Conservation (phyloP, 2,329 filamentous ascomycete genomes). For the Didymella glomerata region DNA sequence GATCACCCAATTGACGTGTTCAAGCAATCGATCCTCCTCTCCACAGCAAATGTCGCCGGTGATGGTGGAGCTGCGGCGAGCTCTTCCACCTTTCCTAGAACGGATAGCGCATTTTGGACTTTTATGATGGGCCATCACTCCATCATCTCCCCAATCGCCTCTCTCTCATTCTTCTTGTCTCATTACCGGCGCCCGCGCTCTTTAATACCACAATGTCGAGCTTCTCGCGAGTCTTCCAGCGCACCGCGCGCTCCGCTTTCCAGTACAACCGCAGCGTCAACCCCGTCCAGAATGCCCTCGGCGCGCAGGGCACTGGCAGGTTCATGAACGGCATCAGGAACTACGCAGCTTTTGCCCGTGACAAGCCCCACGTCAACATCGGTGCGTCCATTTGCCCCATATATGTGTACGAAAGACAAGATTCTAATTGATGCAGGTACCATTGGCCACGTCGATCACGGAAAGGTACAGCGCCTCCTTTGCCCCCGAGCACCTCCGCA, state of each 20-base stretch:
- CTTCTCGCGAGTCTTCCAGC: conserved; percentile 82
- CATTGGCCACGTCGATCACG: conserved; percentile 99
- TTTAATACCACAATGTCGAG: conserved; percentile 72
- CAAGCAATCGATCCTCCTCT: conserved; percentile 6
- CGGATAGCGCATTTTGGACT: conserved; percentile 5
- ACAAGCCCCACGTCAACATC: conserved; percentile 98
- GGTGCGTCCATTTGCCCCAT: conserved; percentile 62
- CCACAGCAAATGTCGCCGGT: conserved; percentile 14
- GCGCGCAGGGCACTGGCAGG: conserved; percentile 68
- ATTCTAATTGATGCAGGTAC: conserved; percentile 67
- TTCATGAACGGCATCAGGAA: conserved; percentile 71
- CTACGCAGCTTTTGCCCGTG: conserved; percentile 79
- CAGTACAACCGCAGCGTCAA: conserved; percentile 71
- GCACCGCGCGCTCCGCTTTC: conserved; percentile 80
- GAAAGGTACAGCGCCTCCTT: conserved; percentile 72
- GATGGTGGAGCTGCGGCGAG: conserved; percentile 6
- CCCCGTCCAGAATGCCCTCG: conserved; percentile 77
- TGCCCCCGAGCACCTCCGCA: conserved; percentile 27
- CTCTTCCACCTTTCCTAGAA: conserved; percentile 4
- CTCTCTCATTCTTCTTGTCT: conserved; percentile 39
- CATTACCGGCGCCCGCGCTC: conserved; percentile 31
- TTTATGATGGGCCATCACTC: conserved; percentile 20
- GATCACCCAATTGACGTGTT: conserved; percentile 1
- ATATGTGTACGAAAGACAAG: background rate
- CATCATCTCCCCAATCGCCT: conserved; percentile 40